A percentile compares a stretch with the other conserved stretches of the same genome.
phyloP scores from a whole-genome alignment of 768 basidiomycete species.

The Xerocomellus chrysenteron region DNA sequence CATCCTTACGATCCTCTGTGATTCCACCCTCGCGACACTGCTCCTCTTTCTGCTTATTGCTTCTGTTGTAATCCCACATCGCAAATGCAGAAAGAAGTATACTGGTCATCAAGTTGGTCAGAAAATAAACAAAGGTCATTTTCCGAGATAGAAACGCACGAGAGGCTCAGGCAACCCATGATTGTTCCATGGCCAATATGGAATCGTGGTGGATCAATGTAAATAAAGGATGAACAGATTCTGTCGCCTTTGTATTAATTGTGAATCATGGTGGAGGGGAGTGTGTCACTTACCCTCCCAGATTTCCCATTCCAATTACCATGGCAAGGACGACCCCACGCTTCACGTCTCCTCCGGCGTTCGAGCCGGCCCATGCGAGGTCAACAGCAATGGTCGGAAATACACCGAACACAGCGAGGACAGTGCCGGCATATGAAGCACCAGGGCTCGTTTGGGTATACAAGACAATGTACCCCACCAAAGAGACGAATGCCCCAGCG shows the following conservation, averaged over 20 bases:
- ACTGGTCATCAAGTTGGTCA: slow-evolving; percentile 32
- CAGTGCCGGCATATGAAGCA: slow-evolving; percentile 30
- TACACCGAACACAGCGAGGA: slow-evolving; percentile 51
- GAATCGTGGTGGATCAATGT: no score
- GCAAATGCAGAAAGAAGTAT: slow-evolving; percentile 40
- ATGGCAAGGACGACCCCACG: slow-evolving; percentile 48
- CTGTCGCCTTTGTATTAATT: no score
- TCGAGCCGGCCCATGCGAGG: slow-evolving; percentile 52
- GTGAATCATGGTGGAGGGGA: no score
- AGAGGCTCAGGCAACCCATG: no score
- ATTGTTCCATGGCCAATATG: not conserved
- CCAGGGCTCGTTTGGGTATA: no score
- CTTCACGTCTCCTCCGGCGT: slow-evolving; percentile 27
- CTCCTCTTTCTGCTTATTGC: slow-evolving; percentile 49
- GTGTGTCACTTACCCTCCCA: slow-evolving; percentile 43
- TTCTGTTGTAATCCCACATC: slow-evolving; percentile 48
- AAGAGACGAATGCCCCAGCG: no score
- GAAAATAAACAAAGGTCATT: slow-evolving; percentile 20
- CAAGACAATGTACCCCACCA: no score
- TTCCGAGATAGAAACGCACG: no score
- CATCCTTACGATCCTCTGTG: slow-evolving; percentile 35
- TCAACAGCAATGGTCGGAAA: slow-evolving; percentile 43
- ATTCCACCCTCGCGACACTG: slow-evolving; percentile 45
- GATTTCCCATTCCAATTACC: slow-evolving; percentile 51
- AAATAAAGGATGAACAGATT: no score